Conservation (phyloP, 2,329 filamentous ascomycete genomes). For the Arthrocladium fulminans region DNA sequence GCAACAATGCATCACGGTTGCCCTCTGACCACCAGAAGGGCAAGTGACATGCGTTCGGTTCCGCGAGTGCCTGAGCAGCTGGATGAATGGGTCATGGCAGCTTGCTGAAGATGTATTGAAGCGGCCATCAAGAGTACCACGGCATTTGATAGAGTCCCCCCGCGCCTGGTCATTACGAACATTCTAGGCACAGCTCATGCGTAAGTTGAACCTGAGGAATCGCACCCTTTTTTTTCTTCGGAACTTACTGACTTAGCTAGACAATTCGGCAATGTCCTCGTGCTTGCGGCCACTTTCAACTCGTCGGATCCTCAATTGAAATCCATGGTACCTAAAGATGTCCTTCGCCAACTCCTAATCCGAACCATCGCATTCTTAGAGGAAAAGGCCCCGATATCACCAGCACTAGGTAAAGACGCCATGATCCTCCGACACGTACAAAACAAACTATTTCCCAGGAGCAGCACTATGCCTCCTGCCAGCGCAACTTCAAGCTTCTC, state of each 20-base stretch:
- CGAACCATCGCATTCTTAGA: conserved; percentile 70
- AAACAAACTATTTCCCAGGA: conserved; percentile 30
- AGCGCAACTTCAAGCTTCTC: conserved; percentile 7
- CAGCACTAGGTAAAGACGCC: conserved; percentile 64
- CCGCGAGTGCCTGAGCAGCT: conserved; percentile 22
- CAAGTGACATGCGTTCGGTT: conserved; percentile 28
- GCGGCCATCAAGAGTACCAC: conserved; percentile 77
- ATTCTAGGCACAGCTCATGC: conserved; percentile 92
- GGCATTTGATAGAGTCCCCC: conserved; percentile 61
- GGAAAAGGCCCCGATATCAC: conserved; percentile 61
- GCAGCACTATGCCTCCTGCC: background rate
- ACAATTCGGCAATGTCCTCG: conserved; percentile 93
- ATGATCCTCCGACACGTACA: conserved; percentile 57
- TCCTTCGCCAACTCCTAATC: conserved; percentile 53
- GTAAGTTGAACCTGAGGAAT: conserved; percentile 55
- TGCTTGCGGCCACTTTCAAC: conserved; percentile 72
- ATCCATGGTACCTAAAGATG: conserved; percentile 47
- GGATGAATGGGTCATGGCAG: conserved; percentile 19
- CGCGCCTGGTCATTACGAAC: conserved; percentile 77
- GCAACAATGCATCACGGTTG: conserved; percentile 27
- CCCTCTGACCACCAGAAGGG: conserved; percentile 25
- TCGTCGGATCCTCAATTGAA: conserved; percentile 49
- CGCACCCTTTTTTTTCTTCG: too few relatives aligned
- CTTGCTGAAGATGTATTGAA: conserved; percentile 49
- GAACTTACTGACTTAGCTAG: conserved; percentile 41